Evolutionary conservation across 2,329 filamentous ascomycete genomes (phyloP), one percentile per base, ranked within the genome.

Genomic region (Phyllachora maydis): DNA sequence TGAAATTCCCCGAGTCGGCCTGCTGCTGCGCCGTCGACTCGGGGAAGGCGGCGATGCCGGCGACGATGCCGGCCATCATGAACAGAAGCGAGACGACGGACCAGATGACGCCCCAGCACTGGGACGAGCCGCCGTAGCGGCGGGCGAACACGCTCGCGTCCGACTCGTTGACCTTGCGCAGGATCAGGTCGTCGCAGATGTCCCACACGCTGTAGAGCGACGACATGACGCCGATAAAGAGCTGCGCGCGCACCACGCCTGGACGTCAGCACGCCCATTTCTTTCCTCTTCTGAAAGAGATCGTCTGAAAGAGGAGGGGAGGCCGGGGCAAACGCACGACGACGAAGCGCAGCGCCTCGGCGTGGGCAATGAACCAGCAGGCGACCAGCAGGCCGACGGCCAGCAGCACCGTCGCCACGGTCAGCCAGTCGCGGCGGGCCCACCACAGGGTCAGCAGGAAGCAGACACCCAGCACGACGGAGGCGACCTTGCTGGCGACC

Each of bases 191-290:
- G 39, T 85, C 76, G 45, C 74, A 82, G 57, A 83, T 83, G 51
- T 83, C 76, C 76, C 76, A 83, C 4, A 77, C 74, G 32, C 70
- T 77, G 45, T 83, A 83, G 1, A 83, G 58, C 2, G 67, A 71
- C 5, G 67, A 75, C 76, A 83, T 82, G 35, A 82, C 75, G 19
- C 76, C 76, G 30, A 83, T 79, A 37, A 83, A 83, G 14, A 83
- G 57, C 51, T n/a, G n/a, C n/a, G n/a, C n/a, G n/a, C n/a, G n/a
- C n/a, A n/a, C n/a, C n/a, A n/a, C n/a, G n/a, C n/a, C n/a, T n/a
- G n/a, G n/a, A n/a, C 65, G 29, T 11, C n/a, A 24, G 24, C 17
- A 14, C 12, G 2, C 14, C 16, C 15, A n/a, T n/a, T n/a, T n/a
- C n/a, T n/a, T n/a, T n/a, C n/a, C n/a, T n/a, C n/a, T n/a, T n/a